Evolutionary conservation across 371 early-diverging fungal genomes (phyloP), one percentile per base, ranked within the genome.

Genomic region (Rhizomucor pusillus): DNA sequence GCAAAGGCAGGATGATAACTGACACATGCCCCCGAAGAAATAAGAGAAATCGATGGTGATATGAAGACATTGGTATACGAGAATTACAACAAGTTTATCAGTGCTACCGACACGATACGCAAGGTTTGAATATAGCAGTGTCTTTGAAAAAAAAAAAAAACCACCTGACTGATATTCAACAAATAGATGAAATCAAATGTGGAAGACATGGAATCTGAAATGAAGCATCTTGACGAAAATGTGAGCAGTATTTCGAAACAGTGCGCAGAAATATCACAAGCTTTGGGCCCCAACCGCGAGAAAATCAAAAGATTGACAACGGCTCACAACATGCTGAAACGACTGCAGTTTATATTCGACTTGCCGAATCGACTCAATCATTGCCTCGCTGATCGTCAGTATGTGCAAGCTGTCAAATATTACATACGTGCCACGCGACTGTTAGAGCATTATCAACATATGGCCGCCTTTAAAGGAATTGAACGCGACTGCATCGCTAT

Each of bases 41-140:
- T 92, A 45, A 77, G 90, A 56, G 87, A 93, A 50, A 84, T 97
- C 55, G 94, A 97, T 58, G 91, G 93, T n/a, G 92, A 92, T 37
- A 92, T 94, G 92, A 95, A 97, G 64, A 94, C 96, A 0, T 75
- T 97, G 18, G 97, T 97, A 1, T 97, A 97, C 62, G 94, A 95
- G 68, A 97, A 97, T 77, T 97, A 97, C 58, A 90, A 79, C 81
- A 93, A 93, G 75, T 95, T 97, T 59, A 92, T 95, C 47, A 86
- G 87, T 43, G 97, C 97, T 1, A 91, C 94, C 1, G 94, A 94
- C 54, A 93, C 96, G 1, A 91, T 97, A 36, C 66, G 82, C 50
- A 85, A 83, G 69, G 85, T 79, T 73, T 18, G 3, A 4, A 34
- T 13, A 20, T 2, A 36, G 0, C 19, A 18, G 11, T 2, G 49